A percentile compares a stretch with the other conserved stretches of the same genome.
Conservation (phyloP, 129 eudicot species). For the Escallonia herrerae region DNA sequence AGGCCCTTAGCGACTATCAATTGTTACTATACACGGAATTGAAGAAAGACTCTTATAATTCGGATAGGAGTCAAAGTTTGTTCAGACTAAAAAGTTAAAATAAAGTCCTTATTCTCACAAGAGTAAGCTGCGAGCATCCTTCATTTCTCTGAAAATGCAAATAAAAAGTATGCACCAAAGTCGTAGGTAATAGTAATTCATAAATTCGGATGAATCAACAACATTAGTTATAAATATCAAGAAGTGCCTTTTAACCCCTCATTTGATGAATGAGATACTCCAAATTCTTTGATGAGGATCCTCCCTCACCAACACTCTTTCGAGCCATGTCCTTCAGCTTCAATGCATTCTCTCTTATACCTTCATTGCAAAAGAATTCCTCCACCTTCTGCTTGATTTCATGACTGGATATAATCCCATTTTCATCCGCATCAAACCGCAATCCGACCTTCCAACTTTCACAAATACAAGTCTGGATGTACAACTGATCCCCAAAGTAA, state of each 20-base stretch:
- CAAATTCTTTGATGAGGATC: background rate
- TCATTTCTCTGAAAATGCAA: no score
- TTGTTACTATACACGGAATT: no score
- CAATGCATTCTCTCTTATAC: background rate
- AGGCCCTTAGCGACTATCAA: no score
- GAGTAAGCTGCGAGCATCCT: no score
- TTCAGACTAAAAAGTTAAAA: no score
- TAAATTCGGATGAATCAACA: no score
- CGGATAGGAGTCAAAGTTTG: no score
- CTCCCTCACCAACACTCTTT: background rate
- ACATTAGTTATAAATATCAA: no score
- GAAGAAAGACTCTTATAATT: no score
- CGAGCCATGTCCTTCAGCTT: background rate
- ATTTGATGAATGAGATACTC: background rate
- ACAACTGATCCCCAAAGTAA: slow-evolving; percentile 26
- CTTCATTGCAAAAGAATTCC: background rate
- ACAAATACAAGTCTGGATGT: slow-evolving; percentile 21
- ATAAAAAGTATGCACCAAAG: no score
- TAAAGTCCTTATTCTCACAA: no score
- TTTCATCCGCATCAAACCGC: slow-evolving; percentile 5
- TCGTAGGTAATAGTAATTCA: no score
- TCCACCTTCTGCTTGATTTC: slow-evolving; percentile 17
- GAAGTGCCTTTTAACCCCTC: background rate
- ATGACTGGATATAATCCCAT: slow-evolving; percentile 3
- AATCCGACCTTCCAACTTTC: slow-evolving; percentile 32